Conservation (phyloP, 2,329 filamentous ascomycete genomes). For the Fusarium virguliforme region DNA sequence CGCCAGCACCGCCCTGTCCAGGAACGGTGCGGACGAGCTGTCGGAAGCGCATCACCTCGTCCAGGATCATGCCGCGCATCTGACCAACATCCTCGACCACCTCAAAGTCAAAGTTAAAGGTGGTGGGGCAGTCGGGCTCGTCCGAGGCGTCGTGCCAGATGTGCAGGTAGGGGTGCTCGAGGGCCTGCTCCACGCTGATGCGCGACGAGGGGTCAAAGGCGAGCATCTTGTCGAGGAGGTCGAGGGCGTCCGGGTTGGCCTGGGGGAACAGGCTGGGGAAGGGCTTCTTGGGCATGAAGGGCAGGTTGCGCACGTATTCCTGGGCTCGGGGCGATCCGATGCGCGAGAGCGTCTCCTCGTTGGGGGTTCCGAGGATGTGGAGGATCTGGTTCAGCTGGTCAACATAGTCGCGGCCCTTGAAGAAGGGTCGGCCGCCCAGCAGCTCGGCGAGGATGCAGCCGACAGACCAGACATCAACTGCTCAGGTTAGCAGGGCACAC, state of each 20-base stretch:
- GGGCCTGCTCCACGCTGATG: conserved; percentile 93
- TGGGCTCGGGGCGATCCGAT: conserved; percentile 97
- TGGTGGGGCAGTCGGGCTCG: conserved; percentile 92
- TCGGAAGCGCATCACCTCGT: conserved; percentile 93
- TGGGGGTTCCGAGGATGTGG: conserved; percentile 96
- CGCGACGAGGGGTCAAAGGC: conserved; percentile 95
- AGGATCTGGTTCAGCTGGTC: conserved; percentile 99
- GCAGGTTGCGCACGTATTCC: conserved; percentile 97
- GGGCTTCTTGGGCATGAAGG: conserved; percentile 92
- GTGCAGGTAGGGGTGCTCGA: conserved; percentile 95
- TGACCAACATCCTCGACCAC: conserved; percentile 95
- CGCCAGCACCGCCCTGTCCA: conserved; percentile 54
- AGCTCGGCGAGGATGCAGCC: conserved; percentile 98
- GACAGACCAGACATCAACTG: conserved; percentile 99
- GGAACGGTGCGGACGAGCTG: conserved; percentile 70
- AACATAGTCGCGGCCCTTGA: conserved; percentile 99
- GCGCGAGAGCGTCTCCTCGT: conserved; percentile 92
- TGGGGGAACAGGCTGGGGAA: conserved; percentile 92
- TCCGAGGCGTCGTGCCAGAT: conserved; percentile 99
- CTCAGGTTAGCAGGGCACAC: conserved; percentile 29
- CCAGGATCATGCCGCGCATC: conserved; percentile 97
- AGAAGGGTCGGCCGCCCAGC: conserved; percentile 95
- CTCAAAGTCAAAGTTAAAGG: conserved; percentile 99
- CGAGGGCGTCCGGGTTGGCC: conserved; percentile 95
- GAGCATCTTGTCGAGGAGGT: conserved; percentile 96